A percentile compares a stretch with the other conserved stretches of the same genome.
Conservation (phyloP, 179 eudicot genomes). For the Beta corolliflora region DNA sequence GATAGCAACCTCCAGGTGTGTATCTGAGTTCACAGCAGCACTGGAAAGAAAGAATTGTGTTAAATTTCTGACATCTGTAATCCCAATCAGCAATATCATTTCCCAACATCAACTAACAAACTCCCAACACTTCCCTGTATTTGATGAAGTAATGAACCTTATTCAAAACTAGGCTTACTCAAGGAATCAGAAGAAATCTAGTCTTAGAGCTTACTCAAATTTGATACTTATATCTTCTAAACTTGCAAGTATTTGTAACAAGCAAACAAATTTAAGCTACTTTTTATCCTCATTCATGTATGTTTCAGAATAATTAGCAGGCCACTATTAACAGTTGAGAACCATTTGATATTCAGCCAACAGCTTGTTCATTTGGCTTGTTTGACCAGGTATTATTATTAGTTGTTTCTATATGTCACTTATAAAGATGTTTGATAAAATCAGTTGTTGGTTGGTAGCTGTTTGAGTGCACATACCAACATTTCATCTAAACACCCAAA, state of each 20-base stretch:
- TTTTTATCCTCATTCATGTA: not conserved
- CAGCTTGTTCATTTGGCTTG: no score
- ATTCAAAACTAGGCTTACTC: not conserved
- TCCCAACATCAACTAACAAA: not conserved
- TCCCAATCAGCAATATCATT: not conserved
- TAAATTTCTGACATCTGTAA: not conserved
- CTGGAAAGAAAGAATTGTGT: constrained; percentile 21
- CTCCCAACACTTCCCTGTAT: not conserved
- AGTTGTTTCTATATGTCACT: no score
- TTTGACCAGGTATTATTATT: no score
- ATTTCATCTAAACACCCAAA: no score
- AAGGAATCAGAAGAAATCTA: not conserved
- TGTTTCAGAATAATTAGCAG: not conserved
- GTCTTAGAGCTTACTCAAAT: not conserved
- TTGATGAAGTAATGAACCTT: not conserved
- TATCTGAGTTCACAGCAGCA: constrained; percentile 44
- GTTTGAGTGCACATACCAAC: no score
- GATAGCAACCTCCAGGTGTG: constrained; percentile 40
- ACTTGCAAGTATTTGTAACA: not conserved
- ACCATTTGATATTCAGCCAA: not conserved
- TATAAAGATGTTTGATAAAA: no score
- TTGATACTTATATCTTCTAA: no score
- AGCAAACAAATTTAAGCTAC: not conserved
- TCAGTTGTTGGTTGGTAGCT: no score
- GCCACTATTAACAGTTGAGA: not conserved